These are phyloP conservation scores for Pyrus hybrid DNA, from an alignment of 331 rosid species.

Conservation along the genomic window DNA sequence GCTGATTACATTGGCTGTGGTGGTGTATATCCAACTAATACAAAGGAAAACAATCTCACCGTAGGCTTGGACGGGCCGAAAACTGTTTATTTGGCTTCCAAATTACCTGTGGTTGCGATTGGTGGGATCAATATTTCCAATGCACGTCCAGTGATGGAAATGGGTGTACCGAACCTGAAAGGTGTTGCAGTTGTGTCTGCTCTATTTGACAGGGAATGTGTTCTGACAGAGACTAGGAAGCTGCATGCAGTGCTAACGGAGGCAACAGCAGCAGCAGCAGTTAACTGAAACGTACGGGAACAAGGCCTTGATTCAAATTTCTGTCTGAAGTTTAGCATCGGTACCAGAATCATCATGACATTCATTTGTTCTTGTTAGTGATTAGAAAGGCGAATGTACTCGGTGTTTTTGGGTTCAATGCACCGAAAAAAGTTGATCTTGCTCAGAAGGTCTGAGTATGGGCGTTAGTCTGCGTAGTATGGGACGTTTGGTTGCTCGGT, in stretches of 20 bases:
- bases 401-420: background rate
- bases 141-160: constrained; percentile 57
- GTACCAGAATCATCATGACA: background rate
- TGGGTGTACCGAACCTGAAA: constrained; percentile 52
- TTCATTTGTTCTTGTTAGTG: background rate
- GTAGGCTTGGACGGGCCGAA: constrained; percentile 71
- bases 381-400: background rate
- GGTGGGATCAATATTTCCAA: constrained; percentile 72
- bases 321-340: background rate
- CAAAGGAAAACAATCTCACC: constrained; percentile 63
- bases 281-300: constrained; percentile 5
- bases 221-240: constrained; percentile 52
- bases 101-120: constrained; percentile 87
- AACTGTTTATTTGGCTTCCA: constrained; percentile 57
- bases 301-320: background rate
- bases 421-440: background rate
- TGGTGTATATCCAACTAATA: constrained; percentile 75
- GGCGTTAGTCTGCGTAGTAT: background rate
- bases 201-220: constrained; percentile 65
- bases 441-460: background rate
- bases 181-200: constrained; percentile 92
- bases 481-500: background rate
- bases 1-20: constrained; percentile 92
- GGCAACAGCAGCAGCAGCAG: constrained; percentile 18
- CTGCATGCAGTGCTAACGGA: constrained; percentile 37